Conservation (phyloP, 2,329 filamentous ascomycete genomes). For the Moelleriella libera region DNA sequence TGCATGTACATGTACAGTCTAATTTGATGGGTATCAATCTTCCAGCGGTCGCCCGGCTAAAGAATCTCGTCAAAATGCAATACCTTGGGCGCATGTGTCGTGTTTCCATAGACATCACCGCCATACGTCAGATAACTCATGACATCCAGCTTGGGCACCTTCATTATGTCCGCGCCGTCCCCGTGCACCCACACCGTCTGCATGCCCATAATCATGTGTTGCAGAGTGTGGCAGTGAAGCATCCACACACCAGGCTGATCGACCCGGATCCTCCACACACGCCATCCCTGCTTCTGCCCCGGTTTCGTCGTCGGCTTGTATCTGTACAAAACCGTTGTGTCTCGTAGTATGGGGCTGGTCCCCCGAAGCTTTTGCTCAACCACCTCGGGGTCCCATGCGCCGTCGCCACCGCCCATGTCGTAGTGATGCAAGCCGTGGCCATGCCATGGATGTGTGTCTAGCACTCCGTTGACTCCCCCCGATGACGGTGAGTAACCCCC, state of each 20-base stretch:
- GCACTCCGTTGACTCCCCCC: conserved; percentile 11
- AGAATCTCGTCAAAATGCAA: conserved; percentile 4
- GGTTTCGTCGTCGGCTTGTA: conserved; percentile 26
- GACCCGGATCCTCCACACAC: conserved; percentile 40
- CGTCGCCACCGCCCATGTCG: conserved; percentile 6
- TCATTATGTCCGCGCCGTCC: conserved; percentile 8
- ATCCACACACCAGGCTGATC: conserved; percentile 38
- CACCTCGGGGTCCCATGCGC: conserved; percentile 2
- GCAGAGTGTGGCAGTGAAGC: conserved; percentile 45
- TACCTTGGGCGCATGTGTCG: conserved; percentile 4
- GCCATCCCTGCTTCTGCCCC: conserved; percentile 36
- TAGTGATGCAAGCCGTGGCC: conserved; percentile 6
- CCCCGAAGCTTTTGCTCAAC: conserved; percentile 2
- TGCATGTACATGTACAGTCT: no score
- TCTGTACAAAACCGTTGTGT: conserved; percentile 40
- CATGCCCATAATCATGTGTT: conserved; percentile 41
- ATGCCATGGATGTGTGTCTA: conserved; percentile 8
- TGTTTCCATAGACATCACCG: conserved; percentile 29
- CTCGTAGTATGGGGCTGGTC: conserved; percentile 19
- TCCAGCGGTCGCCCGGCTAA: neutral
- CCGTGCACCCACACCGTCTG: conserved; percentile 13
- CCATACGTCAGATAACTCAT: conserved; percentile 28
- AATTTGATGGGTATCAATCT: neutral
- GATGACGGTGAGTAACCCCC: conserved; percentile 6
- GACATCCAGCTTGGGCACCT: conserved; percentile 16